phyloP scores from a whole-genome alignment of 164 flowering plant genomes.

The Malania oleifera region DNA sequence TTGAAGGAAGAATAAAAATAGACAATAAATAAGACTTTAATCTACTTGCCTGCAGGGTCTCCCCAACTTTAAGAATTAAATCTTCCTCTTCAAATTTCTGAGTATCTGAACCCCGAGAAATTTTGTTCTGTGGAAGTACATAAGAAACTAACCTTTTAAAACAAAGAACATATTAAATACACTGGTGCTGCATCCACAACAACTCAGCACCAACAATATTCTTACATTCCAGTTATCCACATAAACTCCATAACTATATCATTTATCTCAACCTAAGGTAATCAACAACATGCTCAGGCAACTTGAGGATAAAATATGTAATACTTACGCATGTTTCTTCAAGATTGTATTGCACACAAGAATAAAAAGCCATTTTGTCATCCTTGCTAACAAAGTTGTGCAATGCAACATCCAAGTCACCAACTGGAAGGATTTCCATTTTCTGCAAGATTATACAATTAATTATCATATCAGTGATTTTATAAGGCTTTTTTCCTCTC shows the following conservation, averaged over 20 bases:
- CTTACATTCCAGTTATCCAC: too few species aligned
- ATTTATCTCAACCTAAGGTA: not conserved
- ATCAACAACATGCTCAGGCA: not conserved
- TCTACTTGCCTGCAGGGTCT: conserved; percentile 74
- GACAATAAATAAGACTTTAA: conserved; percentile 3
- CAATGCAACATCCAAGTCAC: conserved; percentile 88
- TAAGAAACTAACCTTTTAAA: not conserved
- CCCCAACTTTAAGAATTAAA: conserved; percentile 83
- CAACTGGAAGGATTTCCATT: conserved; percentile 98
- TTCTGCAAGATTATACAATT: conserved; percentile 78
- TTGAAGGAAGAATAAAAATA: not conserved
- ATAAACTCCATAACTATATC: too few species aligned
- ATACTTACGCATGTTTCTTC: conserved; percentile 89
- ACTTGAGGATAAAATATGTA: not conserved
- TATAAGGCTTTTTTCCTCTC: too few species aligned
- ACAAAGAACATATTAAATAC: not conserved
- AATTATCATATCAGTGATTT: too few species aligned
- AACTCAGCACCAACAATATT: not conserved
- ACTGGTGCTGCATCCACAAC: not conserved
- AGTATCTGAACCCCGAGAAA: conserved; percentile 61
- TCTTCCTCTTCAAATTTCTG: conserved; percentile 72
- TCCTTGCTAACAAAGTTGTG: conserved; percentile 96
- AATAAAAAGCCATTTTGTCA: conserved; percentile 86
- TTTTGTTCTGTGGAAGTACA: conserved; percentile 50
- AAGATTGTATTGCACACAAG: conserved; percentile 77